Conservation (phyloP, 768 basidiomycete species). For the Phaeotremella fagi region DNA sequence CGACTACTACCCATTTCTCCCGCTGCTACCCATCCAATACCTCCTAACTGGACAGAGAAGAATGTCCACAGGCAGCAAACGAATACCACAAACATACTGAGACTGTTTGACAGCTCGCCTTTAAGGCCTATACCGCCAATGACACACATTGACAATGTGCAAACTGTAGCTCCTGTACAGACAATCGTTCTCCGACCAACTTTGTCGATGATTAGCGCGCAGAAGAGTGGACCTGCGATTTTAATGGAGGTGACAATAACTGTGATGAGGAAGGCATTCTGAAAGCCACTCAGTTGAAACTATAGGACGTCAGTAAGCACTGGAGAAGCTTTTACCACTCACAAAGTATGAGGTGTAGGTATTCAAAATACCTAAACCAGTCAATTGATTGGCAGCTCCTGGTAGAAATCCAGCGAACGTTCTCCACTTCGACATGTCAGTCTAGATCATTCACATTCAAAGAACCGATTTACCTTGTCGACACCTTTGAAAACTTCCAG, state of each 20-base stretch:
- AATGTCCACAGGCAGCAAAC: not conserved
- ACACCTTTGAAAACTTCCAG: too few relatives aligned
- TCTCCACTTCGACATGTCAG: slow-evolving; percentile 18
- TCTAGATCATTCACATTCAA: too few relatives aligned
- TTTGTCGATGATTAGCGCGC: too few relatives aligned
- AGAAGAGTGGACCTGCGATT: slow-evolving; percentile 10
- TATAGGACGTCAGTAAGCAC: too few relatives aligned
- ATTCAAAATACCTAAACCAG: slow-evolving; percentile 16
- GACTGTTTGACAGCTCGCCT: too few relatives aligned
- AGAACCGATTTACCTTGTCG: too few relatives aligned
- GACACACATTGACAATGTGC: too few relatives aligned
- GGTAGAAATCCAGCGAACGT: slow-evolving; percentile 16
- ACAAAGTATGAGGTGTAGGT: slow-evolving; percentile 16
- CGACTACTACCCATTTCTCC: slow-evolving; percentile 17
- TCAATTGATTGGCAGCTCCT: slow-evolving; percentile 24
- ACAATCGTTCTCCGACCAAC: too few relatives aligned
- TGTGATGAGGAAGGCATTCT: slow-evolving; percentile 21
- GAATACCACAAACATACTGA: too few relatives aligned
- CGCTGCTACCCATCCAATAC: slow-evolving; percentile 13
- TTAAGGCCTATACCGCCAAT: too few relatives aligned
- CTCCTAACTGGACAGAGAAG: slow-evolving; percentile 4
- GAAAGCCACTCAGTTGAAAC: slow-evolving; percentile 22
- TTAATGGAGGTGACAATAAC: slow-evolving; percentile 18
- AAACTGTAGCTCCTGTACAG: too few relatives aligned
- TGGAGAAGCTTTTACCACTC: too few relatives aligned